phyloP scores from a whole-genome alignment of 163 green algal genomes.

The Scenedesmus sp. region DNA sequence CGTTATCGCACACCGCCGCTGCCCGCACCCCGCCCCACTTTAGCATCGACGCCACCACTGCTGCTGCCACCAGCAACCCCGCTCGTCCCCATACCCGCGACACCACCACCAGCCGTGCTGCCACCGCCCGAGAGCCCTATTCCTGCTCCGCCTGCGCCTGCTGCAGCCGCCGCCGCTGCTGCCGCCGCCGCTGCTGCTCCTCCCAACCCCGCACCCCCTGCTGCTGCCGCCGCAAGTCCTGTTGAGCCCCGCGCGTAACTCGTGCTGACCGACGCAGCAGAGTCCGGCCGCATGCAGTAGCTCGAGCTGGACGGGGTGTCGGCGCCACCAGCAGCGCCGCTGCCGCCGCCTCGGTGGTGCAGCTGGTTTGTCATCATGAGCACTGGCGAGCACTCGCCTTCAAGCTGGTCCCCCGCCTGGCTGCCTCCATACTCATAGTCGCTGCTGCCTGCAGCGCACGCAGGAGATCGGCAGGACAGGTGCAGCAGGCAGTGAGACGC shows the following conservation, averaged over 20 bases:
- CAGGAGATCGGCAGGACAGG: neutral
- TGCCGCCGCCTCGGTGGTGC: neutral
- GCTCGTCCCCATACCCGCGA: no score
- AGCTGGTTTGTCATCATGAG: neutral
- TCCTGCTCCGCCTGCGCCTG: neutral
- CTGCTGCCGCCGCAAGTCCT: neutral
- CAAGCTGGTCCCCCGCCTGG: neutral
- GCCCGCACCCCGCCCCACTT: no score
- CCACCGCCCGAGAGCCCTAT: neutral
- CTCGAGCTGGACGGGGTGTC: neutral
- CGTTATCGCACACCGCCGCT: no score
- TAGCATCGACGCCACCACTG: no score
- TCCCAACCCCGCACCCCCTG: neutral
- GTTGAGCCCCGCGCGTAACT: neutral
- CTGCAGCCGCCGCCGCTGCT: neutral
- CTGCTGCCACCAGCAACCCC: no score
- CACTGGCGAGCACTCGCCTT: neutral
- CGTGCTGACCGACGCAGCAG: neutral
- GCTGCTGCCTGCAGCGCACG: neutral
- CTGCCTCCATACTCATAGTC: constrained; percentile 1
- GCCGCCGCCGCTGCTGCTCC: neutral
- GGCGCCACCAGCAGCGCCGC: neutral
- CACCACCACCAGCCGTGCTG: neutral
- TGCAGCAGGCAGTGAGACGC: neutral
- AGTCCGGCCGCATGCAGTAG: neutral